Base-by-base conservation (phyloP, 108 stramenopile species). In the Skeletonema menzelii region DNA sequence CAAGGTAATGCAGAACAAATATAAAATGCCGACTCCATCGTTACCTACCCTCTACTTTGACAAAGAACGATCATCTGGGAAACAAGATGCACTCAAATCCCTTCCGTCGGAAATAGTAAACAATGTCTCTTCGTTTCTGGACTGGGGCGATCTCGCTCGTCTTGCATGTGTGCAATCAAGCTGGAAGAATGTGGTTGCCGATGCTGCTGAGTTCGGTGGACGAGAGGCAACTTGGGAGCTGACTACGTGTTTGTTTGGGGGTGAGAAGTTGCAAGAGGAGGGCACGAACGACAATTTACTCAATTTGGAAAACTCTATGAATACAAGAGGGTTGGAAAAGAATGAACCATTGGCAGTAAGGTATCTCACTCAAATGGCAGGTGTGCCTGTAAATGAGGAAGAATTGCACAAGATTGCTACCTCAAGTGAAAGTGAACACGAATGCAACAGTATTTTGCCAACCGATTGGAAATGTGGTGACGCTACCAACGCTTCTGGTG, bases 141-240 rank as follows among this genome's bases (percentile, higher is more conserved):
- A 90, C 62, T 95, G 94, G 94, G 94, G 94, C 12, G 91, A 90
- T 67, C 81, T 92, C 12, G 88, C 91, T 13, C 86, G 81, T 44
- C 82, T 95, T 17, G 84, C 91, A 13, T 83, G 82, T 46, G 91
- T 92, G 15, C 94, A 90, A 73, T 75, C 69, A 24, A 82, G 79
- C 13, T 92, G 91, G 90, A 83, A 78, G 35, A 68, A 80, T 56
- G 55, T 91, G 22, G 55, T 95, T 53, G 27, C 56, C 8, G 94
- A 92, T 57, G 89, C 91, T 26, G 94, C 91, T 11, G 75, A 80
- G 20, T 73, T 82, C 44, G 72, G 81, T 19, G 85, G 82, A 27
- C 20, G 58, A n/a, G 75, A 78, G 15, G 79, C 90, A 32, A 79
- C 72, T 34, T 95, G 94, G 94, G 85, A 87, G 72, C 59, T 95